phyloP scores from a whole-genome alignment of 2,329 filamentous ascomycete species.

The Diaporthe capsici region DNA sequence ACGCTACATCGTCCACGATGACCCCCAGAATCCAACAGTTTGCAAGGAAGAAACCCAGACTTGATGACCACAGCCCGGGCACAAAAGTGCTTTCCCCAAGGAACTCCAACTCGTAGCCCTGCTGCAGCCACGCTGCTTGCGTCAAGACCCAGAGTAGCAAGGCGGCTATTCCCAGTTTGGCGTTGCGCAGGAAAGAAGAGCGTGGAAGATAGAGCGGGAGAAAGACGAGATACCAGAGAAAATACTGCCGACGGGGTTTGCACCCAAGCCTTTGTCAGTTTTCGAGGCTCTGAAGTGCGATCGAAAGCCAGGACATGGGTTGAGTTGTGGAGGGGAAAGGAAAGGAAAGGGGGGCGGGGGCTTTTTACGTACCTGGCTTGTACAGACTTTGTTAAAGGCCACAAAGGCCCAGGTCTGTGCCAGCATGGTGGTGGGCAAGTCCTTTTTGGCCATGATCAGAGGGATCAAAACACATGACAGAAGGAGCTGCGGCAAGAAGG shows the following conservation, averaged over 20 bases:
- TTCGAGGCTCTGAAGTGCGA: too few relatives aligned
- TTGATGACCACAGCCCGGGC: slow-evolving; percentile 84
- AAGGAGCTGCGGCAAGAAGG: slow-evolving; percentile 89
- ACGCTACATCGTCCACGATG: slow-evolving; percentile 76
- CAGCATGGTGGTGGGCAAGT: slow-evolving; percentile 87
- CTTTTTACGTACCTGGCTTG: slow-evolving; percentile 82
- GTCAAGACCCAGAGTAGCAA: slow-evolving; percentile 80
- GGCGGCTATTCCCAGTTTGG: slow-evolving; percentile 74
- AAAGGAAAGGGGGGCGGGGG: background rate
- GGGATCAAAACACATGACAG: slow-evolving; percentile 81
- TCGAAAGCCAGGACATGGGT: too few relatives aligned
- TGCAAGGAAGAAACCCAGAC: slow-evolving; percentile 83
- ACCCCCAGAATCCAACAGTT: slow-evolving; percentile 91
- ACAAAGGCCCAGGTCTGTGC: slow-evolving; percentile 98
- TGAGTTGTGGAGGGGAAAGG: background rate
- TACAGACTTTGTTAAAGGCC: slow-evolving; percentile 98
- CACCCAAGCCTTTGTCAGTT: background rate
- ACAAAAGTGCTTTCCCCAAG: slow-evolving; percentile 86
- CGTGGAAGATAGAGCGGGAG: slow-evolving; percentile 89
- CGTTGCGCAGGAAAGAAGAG: slow-evolving; percentile 77
- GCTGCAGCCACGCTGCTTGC: slow-evolving; percentile 83
- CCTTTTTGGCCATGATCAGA: slow-evolving; percentile 81
- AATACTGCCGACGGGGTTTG: slow-evolving; percentile 75
- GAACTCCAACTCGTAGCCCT: slow-evolving; percentile 83
- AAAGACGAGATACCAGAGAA: slow-evolving; percentile 97